phyloP scores from a whole-genome alignment of 225 moss, liverwort and hornwort genomes.

The Polytrichum commune region DNA sequence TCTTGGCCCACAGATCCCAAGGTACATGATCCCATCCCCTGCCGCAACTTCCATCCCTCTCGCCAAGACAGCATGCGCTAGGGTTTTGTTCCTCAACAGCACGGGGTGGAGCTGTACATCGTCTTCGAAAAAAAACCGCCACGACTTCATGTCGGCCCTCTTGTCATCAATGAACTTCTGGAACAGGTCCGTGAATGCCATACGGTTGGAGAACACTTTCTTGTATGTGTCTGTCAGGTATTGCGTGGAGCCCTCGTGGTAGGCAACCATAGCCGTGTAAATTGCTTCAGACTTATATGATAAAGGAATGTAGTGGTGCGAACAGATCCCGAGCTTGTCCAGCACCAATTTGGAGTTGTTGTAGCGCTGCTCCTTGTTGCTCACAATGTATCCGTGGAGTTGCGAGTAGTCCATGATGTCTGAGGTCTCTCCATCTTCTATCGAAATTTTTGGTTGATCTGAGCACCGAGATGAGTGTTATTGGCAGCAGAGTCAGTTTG shows the following conservation, averaged over 20 bases:
- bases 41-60: slow-evolving; percentile 43
- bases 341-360: slow-evolving; percentile 39
- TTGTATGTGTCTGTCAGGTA: slow-evolving; percentile 26
- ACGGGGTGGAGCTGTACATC: slow-evolving; percentile 46
- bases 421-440: background rate
- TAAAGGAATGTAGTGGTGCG: slow-evolving; percentile 38
- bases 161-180: slow-evolving; percentile 39
- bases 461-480: background rate
- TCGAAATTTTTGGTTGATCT: background rate
- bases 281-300: slow-evolving; percentile 41
- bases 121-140: slow-evolving; percentile 63
- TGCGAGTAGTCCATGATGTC: slow-evolving; percentile 12
- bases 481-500: background rate
- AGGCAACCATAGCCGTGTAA: slow-evolving; percentile 25
- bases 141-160: slow-evolving; percentile 21
- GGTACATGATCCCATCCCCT: slow-evolving; percentile 42
- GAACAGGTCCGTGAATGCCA: slow-evolving; percentile 49
- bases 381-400: slow-evolving; percentile 48
- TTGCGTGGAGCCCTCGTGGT: slow-evolving; percentile 3
- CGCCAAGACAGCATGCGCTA: slow-evolving; percentile 24
- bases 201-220: slow-evolving; percentile 47
- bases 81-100: slow-evolving; percentile 9
- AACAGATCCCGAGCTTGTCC: slow-evolving; percentile 30
- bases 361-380: slow-evolving; percentile 48
- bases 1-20: slow-evolving; percentile 45